Base-by-base conservation (phyloP, 768 basidiomycete species). In the Mycena capillaripes region DNA sequence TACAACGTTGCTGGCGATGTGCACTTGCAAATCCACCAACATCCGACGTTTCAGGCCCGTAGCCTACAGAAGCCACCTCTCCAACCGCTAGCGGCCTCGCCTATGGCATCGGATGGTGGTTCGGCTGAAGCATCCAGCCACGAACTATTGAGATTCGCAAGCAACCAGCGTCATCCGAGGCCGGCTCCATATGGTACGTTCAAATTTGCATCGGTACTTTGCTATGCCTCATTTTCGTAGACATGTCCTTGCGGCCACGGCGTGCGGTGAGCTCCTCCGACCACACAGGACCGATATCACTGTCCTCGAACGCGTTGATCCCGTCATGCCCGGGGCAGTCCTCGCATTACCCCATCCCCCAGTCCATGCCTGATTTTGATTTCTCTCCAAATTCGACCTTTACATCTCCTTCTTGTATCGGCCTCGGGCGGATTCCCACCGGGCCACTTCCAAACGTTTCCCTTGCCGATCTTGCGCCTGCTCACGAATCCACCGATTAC, bases 1-100 rank as follows among this genome's bases (percentile, higher is more conserved):
- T 65, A 29, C 52, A 30, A 65, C 9, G 52, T 65, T 12, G 1
- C 63, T 27, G 63, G 63, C 16, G 50, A 65, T 42, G 52, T 65
- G 50, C n/a, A 65, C 63, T n/a, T 65, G n/a, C 48, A 52, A 27
- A 42, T 16, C 10, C 63, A 38, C 10, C 63, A 38, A 17, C 50
- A 42, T 11, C 50, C 55, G 21, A 32, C 29, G 29, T 34, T 32
- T 48, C 17, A 34, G 23, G 21, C 16, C 46, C 46, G 11, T 44
- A 27, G 12, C 30, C 30, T 10, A 21, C 46, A n/a, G 16, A 46
- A 62, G 61, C 32, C 21, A 30, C 23, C 46, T 48, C 46, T 48
- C n/a, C 46, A 48, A n/a, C 46, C 23, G n/a, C 21, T n/a, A 21
- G 46, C 46, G 46, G 46, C 21, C 3, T 48, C 46, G 46, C 19